These are phyloP conservation scores for Didymella segeticola DNA, from an alignment of 2,329 filamentous ascomycete genomes.

Conservation along the genomic window DNA sequence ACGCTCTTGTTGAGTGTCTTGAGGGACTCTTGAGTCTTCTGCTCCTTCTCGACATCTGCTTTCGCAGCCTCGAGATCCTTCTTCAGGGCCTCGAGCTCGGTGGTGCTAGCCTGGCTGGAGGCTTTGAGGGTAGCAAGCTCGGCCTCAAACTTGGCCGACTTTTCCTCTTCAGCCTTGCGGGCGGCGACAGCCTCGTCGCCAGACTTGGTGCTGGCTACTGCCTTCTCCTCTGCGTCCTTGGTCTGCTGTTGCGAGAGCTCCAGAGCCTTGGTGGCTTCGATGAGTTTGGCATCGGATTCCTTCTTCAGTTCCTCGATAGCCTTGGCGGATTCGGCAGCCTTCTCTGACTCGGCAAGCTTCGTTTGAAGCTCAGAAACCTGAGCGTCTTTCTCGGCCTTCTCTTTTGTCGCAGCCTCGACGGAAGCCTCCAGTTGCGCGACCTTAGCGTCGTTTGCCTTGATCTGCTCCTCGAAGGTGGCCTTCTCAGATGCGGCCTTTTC, in stretches of 20 bases:
- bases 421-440: conserved; percentile 29
- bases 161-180: conserved; percentile 25
- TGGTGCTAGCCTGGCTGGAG: conserved; percentile 23
- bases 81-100: conserved; percentile 24
- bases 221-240: conserved; percentile 16
- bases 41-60: conserved; percentile 26
- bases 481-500: conserved; percentile 33
- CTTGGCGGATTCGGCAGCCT: conserved; percentile 21
- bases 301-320: conserved; percentile 27
- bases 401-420: conserved; percentile 24
- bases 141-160: conserved; percentile 18
- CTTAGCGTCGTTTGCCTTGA: conserved; percentile 33
- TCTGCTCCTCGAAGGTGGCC: conserved; percentile 31
- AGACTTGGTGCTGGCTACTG: conserved; percentile 16
- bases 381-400: conserved; percentile 23
- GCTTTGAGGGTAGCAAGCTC: conserved; percentile 26
- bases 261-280: conserved; percentile 14
- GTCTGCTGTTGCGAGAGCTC: conserved; percentile 20
- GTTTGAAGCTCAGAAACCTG: conserved; percentile 26
- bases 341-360: conserved; percentile 25
- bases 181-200: conserved; percentile 25
- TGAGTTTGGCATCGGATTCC: conserved; percentile 16
- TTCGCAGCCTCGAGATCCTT: conserved; percentile 30
- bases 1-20: conserved; percentile 22
- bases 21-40: conserved; percentile 25